These are phyloP conservation scores for Choiromyces venosus DNA, from an alignment of 495 filamentous ascomycete species.

Conservation along the genomic window DNA sequence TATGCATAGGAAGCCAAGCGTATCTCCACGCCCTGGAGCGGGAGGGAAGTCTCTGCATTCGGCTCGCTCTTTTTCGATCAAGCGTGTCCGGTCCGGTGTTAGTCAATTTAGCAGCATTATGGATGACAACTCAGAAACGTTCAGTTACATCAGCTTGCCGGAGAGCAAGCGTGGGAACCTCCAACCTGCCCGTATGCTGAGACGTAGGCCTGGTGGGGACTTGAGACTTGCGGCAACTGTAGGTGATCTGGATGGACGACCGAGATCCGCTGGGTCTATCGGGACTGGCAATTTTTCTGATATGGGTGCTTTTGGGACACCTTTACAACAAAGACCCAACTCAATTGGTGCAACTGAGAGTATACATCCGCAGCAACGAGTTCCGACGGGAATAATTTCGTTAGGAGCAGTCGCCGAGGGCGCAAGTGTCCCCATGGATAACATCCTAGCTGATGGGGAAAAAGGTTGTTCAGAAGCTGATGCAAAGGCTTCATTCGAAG, in stretches of 20 bases:
- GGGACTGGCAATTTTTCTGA: slow-evolving; percentile 43
- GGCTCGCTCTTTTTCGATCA: slow-evolving; percentile 36
- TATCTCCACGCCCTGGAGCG: slow-evolving; percentile 14
- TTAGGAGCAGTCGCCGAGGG: slow-evolving; percentile 52
- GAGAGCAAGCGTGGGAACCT: slow-evolving; percentile 6
- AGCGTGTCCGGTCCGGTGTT: slow-evolving; percentile 25
- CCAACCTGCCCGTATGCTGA: slow-evolving; percentile 52
- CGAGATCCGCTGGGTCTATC: slow-evolving; percentile 66
- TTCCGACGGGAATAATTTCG: slow-evolving; percentile 44
- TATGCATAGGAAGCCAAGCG: slow-evolving; percentile 18
- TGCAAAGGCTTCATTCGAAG: slow-evolving; percentile 71
- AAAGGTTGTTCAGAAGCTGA: slow-evolving; percentile 31
- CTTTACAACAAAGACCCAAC: slow-evolving; percentile 29
- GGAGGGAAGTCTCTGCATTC: slow-evolving; percentile 42
- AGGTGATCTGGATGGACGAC: slow-evolving; percentile 61
- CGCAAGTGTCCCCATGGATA: slow-evolving; percentile 22
- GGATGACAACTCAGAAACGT: slow-evolving; percentile 35
- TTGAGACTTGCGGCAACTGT: slow-evolving; percentile 72
- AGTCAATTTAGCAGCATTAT: slow-evolving; percentile 33
- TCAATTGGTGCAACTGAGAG: slow-evolving; percentile 31
- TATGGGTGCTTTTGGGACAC: slow-evolving; percentile 27
- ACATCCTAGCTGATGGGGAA: neutral
- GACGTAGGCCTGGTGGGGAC: slow-evolving; percentile 83
- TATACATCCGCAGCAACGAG: slow-evolving; percentile 40
- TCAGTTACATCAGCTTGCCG: slow-evolving; percentile 13